Evolutionary conservation across 78 protist genomes (phyloP), one percentile per base, ranked within the genome.

Genomic region (Protostelium mycophagum): DNA sequence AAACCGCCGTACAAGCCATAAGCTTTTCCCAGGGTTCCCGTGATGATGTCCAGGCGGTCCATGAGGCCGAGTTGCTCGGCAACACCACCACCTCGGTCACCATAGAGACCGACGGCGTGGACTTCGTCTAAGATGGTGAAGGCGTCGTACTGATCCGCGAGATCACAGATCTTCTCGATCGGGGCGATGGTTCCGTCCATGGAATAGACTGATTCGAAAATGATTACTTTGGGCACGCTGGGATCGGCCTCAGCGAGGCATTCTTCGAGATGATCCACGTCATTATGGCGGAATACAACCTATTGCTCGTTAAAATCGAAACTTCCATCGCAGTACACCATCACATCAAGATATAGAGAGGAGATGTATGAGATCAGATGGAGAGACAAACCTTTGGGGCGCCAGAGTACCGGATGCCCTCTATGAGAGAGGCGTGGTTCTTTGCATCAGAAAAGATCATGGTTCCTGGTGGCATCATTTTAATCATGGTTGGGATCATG

Each of bases 31-130:
- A 97, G 94, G 1, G 99, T 97, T 83, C 98, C 98, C 16, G 97
- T 91, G 90, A 97, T 88, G 85, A 97, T 93, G 88, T 93, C 96
- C 29, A 96, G 83, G 51, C 94, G 94, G 86, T 96, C 91, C 91
- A 89, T 63, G 34, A 95, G 87, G 87, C 91, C 93, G 38, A 93
- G 87, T 63, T 90, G 92, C 87, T 96, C 98, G 86, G 95, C 95
- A 28, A 96, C 96, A 34, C 99, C 99, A 0, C 97, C 97, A 73
- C 99, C 99, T 31, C 90, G 35, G 28, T 28, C 84, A 1, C 99
- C 99, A 85, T 97, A 97, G 90, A 97, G 36, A 28, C 98, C 99
- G 37, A 97, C 99, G 0, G 99, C 99, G 87, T 97, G 99, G 1
- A 97, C 99, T 90, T 97, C 99, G 85, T 97, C 99, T 39, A 96